Evolutionary conservation across 495 filamentous ascomycete species (phyloP).

Genomic region (Neurospora africana): DNA sequence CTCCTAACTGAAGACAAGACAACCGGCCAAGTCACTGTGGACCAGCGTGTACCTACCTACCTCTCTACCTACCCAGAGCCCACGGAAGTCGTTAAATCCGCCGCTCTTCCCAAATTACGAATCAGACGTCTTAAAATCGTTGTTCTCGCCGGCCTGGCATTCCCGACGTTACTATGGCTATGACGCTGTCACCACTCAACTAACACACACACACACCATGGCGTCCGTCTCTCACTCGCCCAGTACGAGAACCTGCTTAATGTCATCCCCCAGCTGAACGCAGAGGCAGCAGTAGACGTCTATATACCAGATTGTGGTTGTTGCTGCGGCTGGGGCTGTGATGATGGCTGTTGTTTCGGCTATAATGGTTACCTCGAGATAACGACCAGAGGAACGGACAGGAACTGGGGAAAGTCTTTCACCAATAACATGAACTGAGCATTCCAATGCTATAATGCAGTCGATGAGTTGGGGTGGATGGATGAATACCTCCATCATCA

Average conservation of each 20-base stretch:
- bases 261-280: conserved; percentile 62
- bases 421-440: background rate
- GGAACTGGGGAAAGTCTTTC: background rate
- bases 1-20: background rate
- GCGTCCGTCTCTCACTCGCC: conserved; percentile 69
- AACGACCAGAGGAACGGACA: background rate
- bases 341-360: background rate
- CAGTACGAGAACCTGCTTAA: conserved; percentile 63
- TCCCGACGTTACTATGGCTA: background rate
- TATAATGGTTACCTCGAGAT: background rate
- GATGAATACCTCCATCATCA: background rate
- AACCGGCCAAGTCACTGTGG: background rate
- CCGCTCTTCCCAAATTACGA: background rate
- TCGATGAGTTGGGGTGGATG: background rate
- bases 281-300: conserved; percentile 11
- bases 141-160: background rate
- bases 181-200: background rate
- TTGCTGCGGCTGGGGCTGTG: background rate
- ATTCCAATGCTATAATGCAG: background rate
- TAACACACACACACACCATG: conserved; percentile 42
- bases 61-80: too few species aligned
- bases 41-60: background rate
- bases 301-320: background rate
- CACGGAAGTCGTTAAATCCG: background rate
- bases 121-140: background rate